Base-by-base conservation (phyloP, 208 protist species). In the Leishmania aethiopica region DNA sequence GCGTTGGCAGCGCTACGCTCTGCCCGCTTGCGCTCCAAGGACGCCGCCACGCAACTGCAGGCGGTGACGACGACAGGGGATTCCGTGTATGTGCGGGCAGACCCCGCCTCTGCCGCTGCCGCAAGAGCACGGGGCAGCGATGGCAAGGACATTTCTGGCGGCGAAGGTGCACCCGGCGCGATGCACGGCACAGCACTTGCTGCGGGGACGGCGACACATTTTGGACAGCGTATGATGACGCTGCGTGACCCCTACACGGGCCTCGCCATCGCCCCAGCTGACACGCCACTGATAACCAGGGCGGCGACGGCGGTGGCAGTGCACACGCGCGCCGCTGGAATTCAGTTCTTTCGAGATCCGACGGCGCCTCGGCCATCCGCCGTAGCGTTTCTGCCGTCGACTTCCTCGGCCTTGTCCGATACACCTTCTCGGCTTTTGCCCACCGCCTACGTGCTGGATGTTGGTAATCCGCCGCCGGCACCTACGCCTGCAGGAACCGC, bases 261-360 rank as follows among this genome's bases (percentile, higher is more conserved):
- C 64, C 66, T 77, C 17, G 47, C 80, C 22, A 80, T 80, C 45
- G n/a, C 67, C n/a, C 40, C 78, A 1, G 69, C 82, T 32, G 66
- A 57, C 35, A 71, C 47, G 57, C 70, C 22, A 42, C 10, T 32
- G 71, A 28, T 55, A 25, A 28, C 17, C 25, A 47, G 3, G 53
- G 4, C 49, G 32, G 73, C 6, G 40, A 8, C 75, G 40, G 37
- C 75, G 22, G 75, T 73, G 35, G 75, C 80, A 3, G 35, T 71
- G 37, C 74, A 82, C 47, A 82, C 78, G n/a, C 57, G 78, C 55
- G 42, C 75, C 2, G 51, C 78, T 10, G 83, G 83, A 49, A 75
- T 83, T 17, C 73, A 71, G 8, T 86, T 86, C 59, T 86, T 86
- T 64, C 83, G 80, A 70, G 83, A 86, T 69, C 83, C 83, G 25